A percentile compares a stretch with the other conserved stretches of the same genome.
phyloP scores from a whole-genome alignment of 805 yeast species.

The Candida lessepsii region DNA sequence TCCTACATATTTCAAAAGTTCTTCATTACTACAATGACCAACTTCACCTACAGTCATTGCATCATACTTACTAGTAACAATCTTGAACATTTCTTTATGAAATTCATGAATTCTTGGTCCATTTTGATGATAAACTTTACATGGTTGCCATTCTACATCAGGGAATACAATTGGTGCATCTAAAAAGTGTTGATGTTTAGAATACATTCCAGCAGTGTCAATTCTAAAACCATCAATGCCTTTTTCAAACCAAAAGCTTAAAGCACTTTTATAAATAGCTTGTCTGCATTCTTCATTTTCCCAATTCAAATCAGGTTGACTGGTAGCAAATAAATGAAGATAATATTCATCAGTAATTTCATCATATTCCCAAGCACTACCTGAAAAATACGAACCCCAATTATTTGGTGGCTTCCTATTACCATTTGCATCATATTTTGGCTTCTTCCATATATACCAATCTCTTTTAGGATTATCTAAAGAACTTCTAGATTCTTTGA shows the following conservation, averaged over 20 bases:
- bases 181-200: constrained; percentile 44
- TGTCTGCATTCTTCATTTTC: constrained; percentile 42
- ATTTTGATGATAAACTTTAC: constrained; percentile 33
- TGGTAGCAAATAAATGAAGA: constrained; percentile 49
- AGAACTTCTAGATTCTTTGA: constrained; percentile 53
- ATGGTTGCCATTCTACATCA: constrained; percentile 41
- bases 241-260: constrained; percentile 53
- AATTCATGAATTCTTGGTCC: constrained; percentile 61
- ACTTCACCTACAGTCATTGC: constrained; percentile 61
- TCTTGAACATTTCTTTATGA: constrained; percentile 49
- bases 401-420: constrained; percentile 57
- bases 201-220: constrained; percentile 54
- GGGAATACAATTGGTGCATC: constrained; percentile 52
- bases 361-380: constrained; percentile 59
- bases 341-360: constrained; percentile 55
- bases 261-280: constrained; percentile 46
- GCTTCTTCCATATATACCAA: constrained; percentile 60
- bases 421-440: constrained; percentile 46
- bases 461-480: constrained; percentile 55
- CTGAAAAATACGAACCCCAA: constrained; percentile 54
- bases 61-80: constrained; percentile 46
- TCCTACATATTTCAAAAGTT: constrained; percentile 42
- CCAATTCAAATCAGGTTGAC: constrained; percentile 66
- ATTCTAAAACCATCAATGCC: constrained; percentile 63
- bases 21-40: constrained; percentile 43